Base-by-base conservation (phyloP, 306 rosid genomes). In the Lathyrus aphaca region DNA sequence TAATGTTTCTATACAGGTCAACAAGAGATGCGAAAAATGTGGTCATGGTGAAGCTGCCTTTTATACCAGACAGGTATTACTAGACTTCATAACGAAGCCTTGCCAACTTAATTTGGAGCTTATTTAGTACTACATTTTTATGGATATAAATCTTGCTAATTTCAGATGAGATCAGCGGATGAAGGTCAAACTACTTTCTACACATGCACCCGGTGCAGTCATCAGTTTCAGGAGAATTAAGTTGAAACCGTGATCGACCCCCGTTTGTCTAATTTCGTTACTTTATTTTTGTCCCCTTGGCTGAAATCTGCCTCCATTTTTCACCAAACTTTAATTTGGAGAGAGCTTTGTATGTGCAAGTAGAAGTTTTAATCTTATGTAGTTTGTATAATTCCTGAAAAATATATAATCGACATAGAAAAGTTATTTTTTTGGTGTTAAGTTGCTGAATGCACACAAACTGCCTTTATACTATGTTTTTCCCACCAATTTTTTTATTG, bases 11-110 rank as follows among this genome's bases (percentile, higher is more conserved):
- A 76, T 29, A 57, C 82, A 91, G 93, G 87, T 79, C 48, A 85
- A 83, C 81, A 83, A 79, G 66, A 86, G 55, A 75, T 91, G 96
- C 68, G 97, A 91, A 44, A 89, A 91, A 68, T 91, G 97, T 57
- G 96, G 88, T 18, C 83, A 87, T 71, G 92, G 74, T 61, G 97
- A 89, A 72, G 91, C 92, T 73, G 64, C 42, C 38, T 82, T 53
- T 68, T 75, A 72, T 56, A 75, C 83, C 63, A 61, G 79, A 75
- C 86, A 75, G 86, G 86, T 82, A 66, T 58, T 15, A 44, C 64
- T 45, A 67, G 16, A 37, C 29, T 35, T 38, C 13, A 59, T 27
- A 40, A 49, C 15, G 68, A 49, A 64, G 48, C 17, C 46, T 68
- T 38, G 9, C 12, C 66, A 50, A 25, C 73, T 50, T 58, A 18